Base-by-base conservation (phyloP, 331 rosid genomes). In the Malus hybrid region DNA sequence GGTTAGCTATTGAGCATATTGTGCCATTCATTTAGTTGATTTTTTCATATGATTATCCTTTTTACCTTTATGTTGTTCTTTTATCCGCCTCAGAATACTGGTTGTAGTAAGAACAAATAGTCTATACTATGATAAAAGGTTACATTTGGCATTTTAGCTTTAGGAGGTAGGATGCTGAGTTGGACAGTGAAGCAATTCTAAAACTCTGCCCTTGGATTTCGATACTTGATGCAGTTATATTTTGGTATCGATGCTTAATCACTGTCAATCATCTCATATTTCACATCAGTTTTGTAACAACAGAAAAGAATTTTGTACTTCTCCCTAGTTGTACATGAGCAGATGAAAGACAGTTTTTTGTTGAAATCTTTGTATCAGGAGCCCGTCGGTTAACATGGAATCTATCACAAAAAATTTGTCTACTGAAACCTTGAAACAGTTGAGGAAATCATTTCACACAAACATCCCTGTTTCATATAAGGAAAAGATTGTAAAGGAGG, bases 361-460 rank as follows among this genome's bases (percentile, higher is more conserved):
- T 7, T 16, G n/a, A 60, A 48, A 65, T 63, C 61, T 74, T 18
- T 85, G 31, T 46, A 20, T 69, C 80, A 85, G 92, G 80, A 68
- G 48, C 65, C 79, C 86, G 66, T 85, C 76, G 9, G 59, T 28
- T 60, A 50, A 65, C 10, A 66, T 64, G 80, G 85, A 81, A 68
- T 73, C 81, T 63, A 13, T 65, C 32, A 10, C 61, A 42, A 61
- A 32, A 54, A 33, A 20, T 16, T 33, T 71, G 71, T 73, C 71
- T 50, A 8, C 70, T 34, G 87, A 72, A 71, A 57, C 71, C 34
- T 42, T 78, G 79, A 77, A 65, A 56, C 71, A 55, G 10, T 22
- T 73, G 67, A 80, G 32, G 67, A 78, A 80, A 73, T 22, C 18
- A 4, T 85, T 89, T 73, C 50, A 80, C 83, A 81, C 89, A 52